Evolutionary conservation across 306 rosid genomes (phyloP).

Genomic region (Sindora glabra): DNA sequence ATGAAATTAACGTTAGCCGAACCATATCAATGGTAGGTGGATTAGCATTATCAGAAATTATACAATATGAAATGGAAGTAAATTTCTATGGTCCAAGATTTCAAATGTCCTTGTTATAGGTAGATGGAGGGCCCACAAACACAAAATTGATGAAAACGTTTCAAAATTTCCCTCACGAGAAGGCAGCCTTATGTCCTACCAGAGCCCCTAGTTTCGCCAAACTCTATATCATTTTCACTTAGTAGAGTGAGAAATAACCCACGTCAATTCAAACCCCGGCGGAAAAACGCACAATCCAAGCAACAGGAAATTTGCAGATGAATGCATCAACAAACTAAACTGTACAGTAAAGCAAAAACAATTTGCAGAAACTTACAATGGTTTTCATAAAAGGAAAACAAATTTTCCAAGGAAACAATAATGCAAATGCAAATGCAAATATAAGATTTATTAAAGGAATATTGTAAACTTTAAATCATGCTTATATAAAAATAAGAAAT

Average conservation of each 20-base stretch:
- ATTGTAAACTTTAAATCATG: neutral
- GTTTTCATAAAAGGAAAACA: neutral
- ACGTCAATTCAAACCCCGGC: no score
- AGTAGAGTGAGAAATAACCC: no score
- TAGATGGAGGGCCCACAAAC: slow-evolving; percentile 15
- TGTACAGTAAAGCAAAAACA: no score
- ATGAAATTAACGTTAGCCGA: neutral
- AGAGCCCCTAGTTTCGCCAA: slow-evolving; percentile 19
- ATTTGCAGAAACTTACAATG: neutral
- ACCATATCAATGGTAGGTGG: slow-evolving; percentile 18
- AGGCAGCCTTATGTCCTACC: neutral
- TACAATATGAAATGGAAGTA: neutral
- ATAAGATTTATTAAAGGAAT: neutral
- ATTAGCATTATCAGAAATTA: slow-evolving; percentile 13
- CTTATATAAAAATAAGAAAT: no score
- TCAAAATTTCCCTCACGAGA: slow-evolving; percentile 20
- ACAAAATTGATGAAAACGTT: slow-evolving; percentile 7
- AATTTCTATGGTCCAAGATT: slow-evolving; percentile 6
- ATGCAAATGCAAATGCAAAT: slow-evolving; percentile 8
- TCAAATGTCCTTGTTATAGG: slow-evolving; percentile 18
- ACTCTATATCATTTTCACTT: no score
- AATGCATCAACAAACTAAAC: no score
- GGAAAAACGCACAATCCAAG: no score
- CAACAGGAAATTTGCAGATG: no score
- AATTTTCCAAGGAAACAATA: neutral